Evolutionary conservation across 2,329 filamentous ascomycete genomes (phyloP), one percentile per base, ranked within the genome.

Genomic region (Trichoderma guizhouense): DNA sequence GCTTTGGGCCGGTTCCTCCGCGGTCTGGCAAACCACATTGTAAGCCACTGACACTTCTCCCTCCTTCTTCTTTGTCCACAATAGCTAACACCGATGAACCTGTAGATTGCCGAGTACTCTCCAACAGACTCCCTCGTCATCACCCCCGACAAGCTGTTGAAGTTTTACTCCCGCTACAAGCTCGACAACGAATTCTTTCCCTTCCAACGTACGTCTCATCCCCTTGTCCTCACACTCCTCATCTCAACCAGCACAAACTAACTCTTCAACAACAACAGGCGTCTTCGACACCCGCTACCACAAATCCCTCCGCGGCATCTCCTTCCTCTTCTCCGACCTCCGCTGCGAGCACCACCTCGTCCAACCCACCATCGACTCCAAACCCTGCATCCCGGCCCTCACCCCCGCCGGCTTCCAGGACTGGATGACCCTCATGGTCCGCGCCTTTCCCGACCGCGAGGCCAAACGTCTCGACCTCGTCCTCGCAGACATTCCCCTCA

Each of bases 371-470:
- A 77, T 84, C 3, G 82, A 83, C 24, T 83, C 86, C 36, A 82
- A 84, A 62, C 90, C 91, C 5, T 84, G 84, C 51, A 84, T 92
- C 30, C 91, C 92, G 0, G 88, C 87, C 1, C 81, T 94, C 28
- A 93, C 92, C 0, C 87, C 89, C 0, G 79, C 84, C n/a, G 92
- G 92, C 2, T 93, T 93, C 77, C 86, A 87, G 65, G 84, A 85
- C 68, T 97, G 93, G 91, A 90, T 92, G 83, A 91, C 89, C 1
- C 84, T 89, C 51, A 87, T 93, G 79, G 91, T 95, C 47, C 88
- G 90, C 74, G 92, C 93, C 1, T 90, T 94, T 74, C 94, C 94
- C 0, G 90, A 94, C 53, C 86, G 89, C 61, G 94, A 97, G 79
- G 91, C 90, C 72, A 86, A 87, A 55, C 89, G 94, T 11, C 84